Percentiles rank a stretch among this genome's conserved stretches.
These are phyloP conservation scores for Nemania serpens DNA, from an alignment of 2,329 filamentous ascomycete species.

Conservation along the genomic window DNA sequence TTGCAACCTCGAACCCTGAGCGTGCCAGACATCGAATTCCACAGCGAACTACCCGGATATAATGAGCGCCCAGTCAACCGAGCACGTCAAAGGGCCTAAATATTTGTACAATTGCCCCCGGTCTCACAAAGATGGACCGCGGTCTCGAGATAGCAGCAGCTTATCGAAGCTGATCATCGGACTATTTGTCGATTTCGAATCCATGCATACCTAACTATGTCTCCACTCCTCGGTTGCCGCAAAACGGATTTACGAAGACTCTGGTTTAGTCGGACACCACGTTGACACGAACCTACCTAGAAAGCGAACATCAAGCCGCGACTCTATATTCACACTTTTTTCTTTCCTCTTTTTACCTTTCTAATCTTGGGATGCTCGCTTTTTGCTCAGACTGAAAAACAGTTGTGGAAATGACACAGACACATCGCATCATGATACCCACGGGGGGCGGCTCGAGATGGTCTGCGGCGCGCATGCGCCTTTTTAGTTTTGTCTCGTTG, in stretches of 20 bases:
- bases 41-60: slow-evolving; percentile 45
- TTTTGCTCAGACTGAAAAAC: neutral
- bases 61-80: slow-evolving; percentile 19
- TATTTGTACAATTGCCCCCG: neutral
- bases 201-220: neutral
- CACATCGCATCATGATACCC: slow-evolving; percentile 22
- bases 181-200: neutral
- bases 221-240: neutral
- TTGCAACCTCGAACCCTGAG: slow-evolving; percentile 49
- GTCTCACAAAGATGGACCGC: neutral
- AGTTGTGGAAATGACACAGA: slow-evolving; percentile 1
- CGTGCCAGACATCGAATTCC: slow-evolving; percentile 41
- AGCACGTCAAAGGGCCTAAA: neutral
- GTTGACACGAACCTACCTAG: neutral
- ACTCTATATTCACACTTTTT: neutral
- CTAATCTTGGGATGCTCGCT: neutral
- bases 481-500: neutral
- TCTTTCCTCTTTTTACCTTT: neutral
- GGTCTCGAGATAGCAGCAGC: neutral
- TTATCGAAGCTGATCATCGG: neutral
- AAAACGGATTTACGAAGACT: neutral
- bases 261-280: neutral
- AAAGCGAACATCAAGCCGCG: neutral
- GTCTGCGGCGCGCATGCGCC: neutral
- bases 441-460: slow-evolving; percentile 14